Base-by-base conservation (phyloP, 1,139 yeast species). In the Magnusiomyces magnusii region DNA sequence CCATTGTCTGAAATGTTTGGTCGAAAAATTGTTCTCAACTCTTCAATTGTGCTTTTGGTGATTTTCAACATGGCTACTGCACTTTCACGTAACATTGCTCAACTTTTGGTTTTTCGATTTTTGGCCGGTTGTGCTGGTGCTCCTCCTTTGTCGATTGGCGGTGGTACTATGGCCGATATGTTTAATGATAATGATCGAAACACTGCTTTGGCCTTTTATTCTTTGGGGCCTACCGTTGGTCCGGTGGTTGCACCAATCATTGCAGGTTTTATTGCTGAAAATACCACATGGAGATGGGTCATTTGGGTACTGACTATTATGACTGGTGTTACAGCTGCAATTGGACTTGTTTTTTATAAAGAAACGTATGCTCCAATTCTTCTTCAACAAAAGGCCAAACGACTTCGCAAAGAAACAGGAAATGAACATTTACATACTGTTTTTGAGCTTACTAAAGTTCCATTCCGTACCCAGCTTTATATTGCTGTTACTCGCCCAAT, bases 1-100 rank as follows among this genome's bases (percentile, higher is more conserved):
- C 95, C 95, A 1, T 72, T 87, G 47, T 84, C 90, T 9, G 95
- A 87, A 69, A 81, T 83, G 63, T 82, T 83, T 61, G 95, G 95
- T 21, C 75, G 95, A 59, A 79, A 83, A 63, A 76, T 82, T 0
- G 85, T 87, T 0, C 87, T 84, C 68, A 70, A 85, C 44, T 74
- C 80, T 58, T 83, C 90, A 0, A 76, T 84, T 58, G 74, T 79
- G 1, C 69, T 85, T 21, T 84, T 85, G 64, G 77, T 80, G 27
- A 75, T 81, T 2, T 85, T 86, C 73, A 85, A 86, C 65, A 78
- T 86, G 59, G 81, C 88, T 1, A 80, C 85, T 55, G 89, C 88
- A 1, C 78, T 87, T 65, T 83, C 88, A 1, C 79, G 78, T 23
- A 85, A 85, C 61, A 80, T 83, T 60, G 86, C 80, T 19, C 82